A percentile compares a stretch with the other conserved stretches of the same genome.
Conservation (phyloP, 768 basidiomycete genomes). For the Tylopilus plumbeoviolaceoides region DNA sequence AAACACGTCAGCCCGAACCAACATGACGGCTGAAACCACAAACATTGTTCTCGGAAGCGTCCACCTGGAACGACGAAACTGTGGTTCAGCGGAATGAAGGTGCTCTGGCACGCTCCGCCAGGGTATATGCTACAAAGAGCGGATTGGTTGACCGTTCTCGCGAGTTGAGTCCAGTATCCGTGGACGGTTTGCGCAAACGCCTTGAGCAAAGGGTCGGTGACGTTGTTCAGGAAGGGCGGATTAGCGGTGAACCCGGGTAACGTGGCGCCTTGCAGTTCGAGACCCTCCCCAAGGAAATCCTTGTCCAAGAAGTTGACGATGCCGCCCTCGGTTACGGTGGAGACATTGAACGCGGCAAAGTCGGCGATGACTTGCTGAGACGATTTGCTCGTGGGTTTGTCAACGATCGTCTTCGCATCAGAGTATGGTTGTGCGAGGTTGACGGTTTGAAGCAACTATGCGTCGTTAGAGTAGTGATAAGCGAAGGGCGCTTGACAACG, state of each 20-base stretch:
- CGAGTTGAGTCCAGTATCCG: conserved; percentile 79
- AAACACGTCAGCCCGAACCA: background rate
- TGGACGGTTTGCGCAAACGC: conserved; percentile 80
- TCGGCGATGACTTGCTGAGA: conserved; percentile 65
- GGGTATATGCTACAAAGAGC: conserved; percentile 52
- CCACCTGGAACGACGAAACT: conserved; percentile 88
- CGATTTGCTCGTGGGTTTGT: conserved; percentile 75
- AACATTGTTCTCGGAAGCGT: conserved; percentile 82
- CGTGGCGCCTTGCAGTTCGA: conserved; percentile 63
- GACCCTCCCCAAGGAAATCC: conserved; percentile 82
- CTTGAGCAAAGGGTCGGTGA: conserved; percentile 63
- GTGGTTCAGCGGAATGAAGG: conserved; percentile 86
- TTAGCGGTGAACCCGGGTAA: conserved; percentile 58
- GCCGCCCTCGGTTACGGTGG: conserved; percentile 54
- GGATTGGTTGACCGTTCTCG: conserved; percentile 68
- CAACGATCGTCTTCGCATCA: conserved; percentile 88
- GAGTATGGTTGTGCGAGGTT: conserved; percentile 70
- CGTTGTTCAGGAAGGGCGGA: conserved; percentile 67
- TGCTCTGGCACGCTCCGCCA: conserved; percentile 65
- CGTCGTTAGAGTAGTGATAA: background rate
- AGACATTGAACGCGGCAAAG: conserved; percentile 43
- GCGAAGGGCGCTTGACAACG: too few species aligned
- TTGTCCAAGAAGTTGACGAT: conserved; percentile 66
- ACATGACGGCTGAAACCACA: conserved; percentile 30
- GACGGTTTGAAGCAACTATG: conserved; percentile 78